Percentiles rank a stretch among this genome's conserved stretches.
Conservation (phyloP, 1,284 basidiomycete genomes). For the Fistulina hepatica region DNA sequence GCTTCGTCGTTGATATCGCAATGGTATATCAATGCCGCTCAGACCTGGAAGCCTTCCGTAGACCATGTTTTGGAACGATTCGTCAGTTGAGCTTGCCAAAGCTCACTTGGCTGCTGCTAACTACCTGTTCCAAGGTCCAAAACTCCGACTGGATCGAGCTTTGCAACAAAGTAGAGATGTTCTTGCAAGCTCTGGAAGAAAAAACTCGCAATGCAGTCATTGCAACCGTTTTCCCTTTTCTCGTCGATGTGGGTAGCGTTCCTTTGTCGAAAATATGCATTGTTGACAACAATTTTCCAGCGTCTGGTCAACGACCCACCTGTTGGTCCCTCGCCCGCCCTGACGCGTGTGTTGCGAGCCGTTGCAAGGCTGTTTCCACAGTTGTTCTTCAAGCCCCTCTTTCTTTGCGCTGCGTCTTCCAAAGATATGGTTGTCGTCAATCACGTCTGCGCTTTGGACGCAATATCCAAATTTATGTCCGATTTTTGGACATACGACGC, state of each 20-base stretch:
- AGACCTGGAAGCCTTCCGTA: slow-evolving; percentile 33
- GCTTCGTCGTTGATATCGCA: slow-evolving; percentile 26
- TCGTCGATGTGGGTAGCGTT: slow-evolving; percentile 39
- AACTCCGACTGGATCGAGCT: slow-evolving; percentile 33
- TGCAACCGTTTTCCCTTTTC: slow-evolving; percentile 31
- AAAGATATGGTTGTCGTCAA: slow-evolving; percentile 46
- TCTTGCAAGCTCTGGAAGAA: slow-evolving; percentile 35
- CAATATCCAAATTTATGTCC: slow-evolving; percentile 41
- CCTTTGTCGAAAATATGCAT: not conserved
- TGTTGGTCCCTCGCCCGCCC: slow-evolving; percentile 28
- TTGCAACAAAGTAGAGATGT: slow-evolving; percentile 27
- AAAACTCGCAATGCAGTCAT: slow-evolving; percentile 32
- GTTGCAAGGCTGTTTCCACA: slow-evolving; percentile 48
- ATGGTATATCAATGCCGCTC: slow-evolving; percentile 31
- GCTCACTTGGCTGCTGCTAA: not conserved
- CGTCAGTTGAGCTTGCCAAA: slow-evolving; percentile 19
- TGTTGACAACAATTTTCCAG: slow-evolving; percentile 13
- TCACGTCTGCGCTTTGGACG: slow-evolving; percentile 44
- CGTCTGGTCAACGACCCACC: slow-evolving; percentile 40
- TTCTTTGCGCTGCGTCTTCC: slow-evolving; percentile 54
- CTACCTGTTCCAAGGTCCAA: slow-evolving; percentile 25
- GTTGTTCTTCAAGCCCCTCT: slow-evolving; percentile 66
- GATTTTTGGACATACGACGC: slow-evolving; percentile 63
- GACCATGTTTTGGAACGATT: slow-evolving; percentile 26
- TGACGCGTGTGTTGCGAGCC: slow-evolving; percentile 39